Evolutionary conservation across 306 rosid genomes (phyloP), one percentile per base, ranked within the genome.

Genomic region (Lagenaria siceraria): DNA sequence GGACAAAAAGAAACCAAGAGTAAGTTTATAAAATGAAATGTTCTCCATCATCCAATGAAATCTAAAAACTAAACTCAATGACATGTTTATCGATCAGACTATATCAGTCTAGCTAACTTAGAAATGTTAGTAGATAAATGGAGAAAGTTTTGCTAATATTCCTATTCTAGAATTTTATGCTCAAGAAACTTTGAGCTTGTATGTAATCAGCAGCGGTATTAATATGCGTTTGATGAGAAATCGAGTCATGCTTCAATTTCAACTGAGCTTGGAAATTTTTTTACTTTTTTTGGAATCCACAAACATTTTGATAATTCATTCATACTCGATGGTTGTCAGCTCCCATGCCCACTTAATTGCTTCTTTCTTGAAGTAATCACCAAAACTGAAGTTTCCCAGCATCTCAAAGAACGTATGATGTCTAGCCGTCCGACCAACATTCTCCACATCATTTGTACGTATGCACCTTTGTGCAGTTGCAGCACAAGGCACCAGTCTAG

Each of bases 341-440:
- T 94, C 95, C 98, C 98, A 94, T 12, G 98, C 98, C 98, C 97
- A 94, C 42, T 75, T 81, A 84, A 91, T 91, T 75, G 97, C 98
- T 81, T 93, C 92, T 83, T 80, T 83, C 88, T 94, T 94, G 91
- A 94, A 94, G 92, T 90, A 94, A 89, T 94, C 92, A 38, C 97
- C 97, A 87, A 91, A 91, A 86, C 96, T 94, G 87, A 94, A 94
- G 87, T 94, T 94, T 64, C 97, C 98, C 77, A 94, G 98, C 98
- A 94, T 91, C 87, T 94, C 97, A 78, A 94, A 94, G 78, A 94
- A 91, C 70, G 97, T 91, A 15, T 94, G 98, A 83, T 94, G 98
- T 19, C 94, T 83, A 52, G 96, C 33, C 8, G 98, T 94, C 73
- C 83, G 91, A 64, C 98, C 98, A 42, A 94, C 98, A 82, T 91